These are phyloP conservation scores for Plasmodium malariae DNA, from an alignment of 169 alveolate species.

Conservation along the genomic window DNA sequence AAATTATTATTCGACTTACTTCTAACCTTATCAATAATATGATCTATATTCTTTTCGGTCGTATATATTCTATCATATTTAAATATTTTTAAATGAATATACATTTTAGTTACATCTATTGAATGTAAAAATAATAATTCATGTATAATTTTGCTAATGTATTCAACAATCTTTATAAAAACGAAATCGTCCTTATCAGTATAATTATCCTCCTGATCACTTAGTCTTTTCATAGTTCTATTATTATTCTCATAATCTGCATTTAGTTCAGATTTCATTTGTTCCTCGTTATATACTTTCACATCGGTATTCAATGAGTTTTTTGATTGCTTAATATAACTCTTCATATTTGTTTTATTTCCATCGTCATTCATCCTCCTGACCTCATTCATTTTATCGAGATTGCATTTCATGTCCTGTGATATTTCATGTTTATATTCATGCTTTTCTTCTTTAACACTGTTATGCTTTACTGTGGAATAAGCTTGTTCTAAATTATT, in stretches of 20 bases:
- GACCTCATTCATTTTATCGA: too few species aligned
- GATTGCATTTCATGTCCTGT: background rate
- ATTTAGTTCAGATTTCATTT: background rate
- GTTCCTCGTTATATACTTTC: background rate
- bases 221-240: background rate
- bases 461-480: too few species aligned
- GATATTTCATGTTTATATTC: background rate
- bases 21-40: conserved; percentile 7
- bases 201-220: background rate
- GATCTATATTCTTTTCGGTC: conserved; percentile 13
- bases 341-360: background rate
- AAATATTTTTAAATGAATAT: conserved; percentile 39
- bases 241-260: background rate
- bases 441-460: background rate
- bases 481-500: too few species aligned
- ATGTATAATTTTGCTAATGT: conserved; percentile 74
- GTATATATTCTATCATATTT: conserved; percentile 71
- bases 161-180: conserved; percentile 66
- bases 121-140: conserved; percentile 67
- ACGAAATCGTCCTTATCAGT: conserved; percentile 19
- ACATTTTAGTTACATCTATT: conserved; percentile 67
- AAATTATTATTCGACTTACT: background rate
- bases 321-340: background rate
- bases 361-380: too few species aligned
- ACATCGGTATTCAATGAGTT: background rate